Evolutionary conservation across 169 alveolate genomes (phyloP), one percentile per base, ranked within the genome.

Genomic region (Theileria orientalis): DNA sequence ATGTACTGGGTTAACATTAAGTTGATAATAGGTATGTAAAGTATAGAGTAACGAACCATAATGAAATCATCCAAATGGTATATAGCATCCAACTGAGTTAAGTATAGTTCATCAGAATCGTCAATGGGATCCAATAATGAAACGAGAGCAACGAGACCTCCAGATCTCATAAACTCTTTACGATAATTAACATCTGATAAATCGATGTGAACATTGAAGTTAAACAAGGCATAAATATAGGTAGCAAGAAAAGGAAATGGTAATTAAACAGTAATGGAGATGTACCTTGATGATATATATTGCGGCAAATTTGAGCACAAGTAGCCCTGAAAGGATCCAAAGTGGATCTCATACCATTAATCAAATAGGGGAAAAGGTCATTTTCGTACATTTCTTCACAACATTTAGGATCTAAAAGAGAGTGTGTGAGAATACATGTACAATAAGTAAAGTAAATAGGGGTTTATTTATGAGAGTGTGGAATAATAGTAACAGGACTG

Each of bases 241-340:
- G 1, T 49, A 5, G 37, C 7, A 0, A 9, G 0, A 16, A 25
- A 23, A 25, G 23, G 5, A 37, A 5, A 37, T 7, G 9, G 5
- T 7, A 37, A 5, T 37, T 37, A 5, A 37, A 37, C 9, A 37
- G 9, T 9, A 37, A 37, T 9, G 5, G 9, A 9, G 44, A 37
- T 37, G 25, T 60, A 87, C 96, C 94, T 19, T 90, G 69, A 29
- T 91, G 92, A 85, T 90, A 94, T 27, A 94, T 90, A 62, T 94
- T 94, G 62, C 98, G 87, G 44, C 95, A 90, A 1, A 95, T 93
- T 59, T 92, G 95, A 1, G 97, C 98, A 21, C 95, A 90, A 7
- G 98, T 96, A 3, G 97, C 97, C 44, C 96, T 77, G 87, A 93
- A 85, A 19, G 96, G 97, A 52, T 89, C 96, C 49, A 92, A 89